These are phyloP conservation scores for Malus sylvestris DNA, from an alignment of 306 rosid species.

Conservation along the genomic window DNA sequence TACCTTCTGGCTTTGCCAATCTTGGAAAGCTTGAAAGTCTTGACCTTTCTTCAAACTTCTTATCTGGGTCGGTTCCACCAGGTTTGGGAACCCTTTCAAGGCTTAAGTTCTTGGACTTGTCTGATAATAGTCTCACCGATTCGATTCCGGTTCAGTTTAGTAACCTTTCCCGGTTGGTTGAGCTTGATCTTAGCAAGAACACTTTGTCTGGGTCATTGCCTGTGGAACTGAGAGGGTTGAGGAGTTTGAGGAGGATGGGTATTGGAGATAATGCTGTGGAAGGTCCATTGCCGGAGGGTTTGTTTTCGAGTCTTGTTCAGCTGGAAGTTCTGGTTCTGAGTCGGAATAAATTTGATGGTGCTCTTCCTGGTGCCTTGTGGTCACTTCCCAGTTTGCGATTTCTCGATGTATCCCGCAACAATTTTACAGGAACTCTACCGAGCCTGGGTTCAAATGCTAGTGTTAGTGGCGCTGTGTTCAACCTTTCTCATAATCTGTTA, in stretches of 20 bases:
- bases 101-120: slow-evolving; percentile 46
- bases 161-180: slow-evolving; percentile 41
- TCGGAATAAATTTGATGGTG: slow-evolving; percentile 43
- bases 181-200: slow-evolving; percentile 64
- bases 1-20: slow-evolving; percentile 42
- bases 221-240: slow-evolving; percentile 23
- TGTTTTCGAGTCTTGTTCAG: slow-evolving; percentile 28
- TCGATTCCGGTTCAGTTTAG: slow-evolving; percentile 47
- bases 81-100: slow-evolving; percentile 39
- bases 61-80: slow-evolving; percentile 58
- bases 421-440: slow-evolving; percentile 49
- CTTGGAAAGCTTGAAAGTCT: slow-evolving; percentile 54
- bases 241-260: slow-evolving; percentile 28
- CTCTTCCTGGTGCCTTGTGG: slow-evolving; percentile 40
- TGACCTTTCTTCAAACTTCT: slow-evolving; percentile 59
- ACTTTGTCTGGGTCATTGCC: slow-evolving; percentile 54
- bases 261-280: slow-evolving; percentile 28
- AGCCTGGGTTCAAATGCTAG: slow-evolving; percentile 19
- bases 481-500: slow-evolving; percentile 64
- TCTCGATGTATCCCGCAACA: slow-evolving; percentile 64
- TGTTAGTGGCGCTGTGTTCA: slow-evolving; percentile 29
- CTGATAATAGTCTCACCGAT: slow-evolving; percentile 46
- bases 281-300: slow-evolving; percentile 37
- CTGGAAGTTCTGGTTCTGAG: slow-evolving; percentile 40
- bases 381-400: slow-evolving; percentile 37